These are phyloP conservation scores for Trametes meyenii DNA, from an alignment of 768 basidiomycete species.

Conservation along the genomic window DNA sequence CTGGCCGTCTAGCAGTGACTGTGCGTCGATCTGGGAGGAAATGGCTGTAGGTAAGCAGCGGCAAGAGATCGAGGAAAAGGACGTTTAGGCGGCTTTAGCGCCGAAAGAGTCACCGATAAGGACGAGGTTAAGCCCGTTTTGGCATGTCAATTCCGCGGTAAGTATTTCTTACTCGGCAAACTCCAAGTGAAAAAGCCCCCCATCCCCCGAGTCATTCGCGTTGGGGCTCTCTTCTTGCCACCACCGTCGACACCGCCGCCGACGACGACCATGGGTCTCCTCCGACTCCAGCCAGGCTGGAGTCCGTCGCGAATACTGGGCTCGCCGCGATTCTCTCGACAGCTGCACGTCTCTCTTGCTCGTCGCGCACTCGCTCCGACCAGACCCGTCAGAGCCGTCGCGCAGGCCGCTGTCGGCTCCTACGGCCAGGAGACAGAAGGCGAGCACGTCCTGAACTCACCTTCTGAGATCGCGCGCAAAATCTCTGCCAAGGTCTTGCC, in stretches of 20 bases:
- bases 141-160: conserved; percentile 7
- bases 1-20: too few species aligned
- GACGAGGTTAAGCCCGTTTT: conserved; percentile 2
- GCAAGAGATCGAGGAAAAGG: too few species aligned
- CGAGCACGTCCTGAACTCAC: conserved; percentile 86
- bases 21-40: too few species aligned
- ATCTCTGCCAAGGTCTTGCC: conserved; percentile 95
- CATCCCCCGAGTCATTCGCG: conserved; percentile 13
- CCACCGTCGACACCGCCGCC: conserved; percentile 19
- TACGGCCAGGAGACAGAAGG: conserved; percentile 46
- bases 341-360: conserved; percentile 51
- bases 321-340: conserved; percentile 25
- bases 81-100: background rate
- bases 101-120: background rate
- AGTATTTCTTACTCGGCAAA: conserved; percentile 11
- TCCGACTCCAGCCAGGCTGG: conserved; percentile 27
- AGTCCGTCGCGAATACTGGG: conserved; percentile 20
- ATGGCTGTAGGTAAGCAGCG: too few species aligned
- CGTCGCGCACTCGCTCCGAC: conserved; percentile 46
- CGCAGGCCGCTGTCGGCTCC: conserved; percentile 74
- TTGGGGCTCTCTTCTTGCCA: conserved; percentile 11
- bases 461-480: conserved; percentile 91
- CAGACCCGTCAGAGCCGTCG: conserved; percentile 61
- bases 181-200: background rate
- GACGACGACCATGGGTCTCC: conserved; percentile 27